Base-by-base conservation (phyloP, 805 yeast species). In the Hanseniaspora vineae region DNA sequence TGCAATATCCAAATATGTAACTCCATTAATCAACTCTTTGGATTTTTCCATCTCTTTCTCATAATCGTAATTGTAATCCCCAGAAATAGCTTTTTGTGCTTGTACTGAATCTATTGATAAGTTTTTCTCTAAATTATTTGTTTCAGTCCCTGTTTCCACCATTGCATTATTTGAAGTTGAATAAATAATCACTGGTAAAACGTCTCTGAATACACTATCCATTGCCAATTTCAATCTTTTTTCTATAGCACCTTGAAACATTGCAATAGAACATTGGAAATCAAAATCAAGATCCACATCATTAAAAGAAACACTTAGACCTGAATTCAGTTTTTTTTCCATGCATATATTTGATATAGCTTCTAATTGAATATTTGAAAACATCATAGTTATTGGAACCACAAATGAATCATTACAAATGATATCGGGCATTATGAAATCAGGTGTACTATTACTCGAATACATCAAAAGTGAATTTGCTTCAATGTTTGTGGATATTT, bases 291-390 rank as follows among this genome's bases (percentile, higher is more conserved):
- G 48, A 33, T 58, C 54, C 8, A 64, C 67, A 52, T 64, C 68
- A 49, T 64, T 64, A 50, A 64, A 64, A n/a, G 67, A 61, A 14
- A 64, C 55, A 20, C 66, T 61, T 8, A 64, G 52, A 14, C 66
- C 64, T 9, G 44, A 42, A 11, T 43, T 42, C 15, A 35, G 29
- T 17, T 45, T 35, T 19, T 42, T 42, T 15, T 48, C 45, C 40
- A 62, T 60, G 48, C 61, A 62, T 1, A 61, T 54, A 50, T 64
- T 64, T 10, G 62, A 57, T 15, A 64, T 64, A 2, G 67, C 64
- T 46, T 64, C 66, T 35, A 64, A 51, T 19, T 56, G 55, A 35
- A 63, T 61, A 19, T 58, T 56, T 18, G 57, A 55, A 49, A 64
- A 64, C 3, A 60, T 58, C 61, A 64, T 60, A 4, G 61, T 60